A percentile compares a stretch with the other conserved stretches of the same genome.
These are phyloP conservation scores for Magnusiomyces magnusii DNA, from an alignment of 1,139 yeast species.

Conservation along the genomic window DNA sequence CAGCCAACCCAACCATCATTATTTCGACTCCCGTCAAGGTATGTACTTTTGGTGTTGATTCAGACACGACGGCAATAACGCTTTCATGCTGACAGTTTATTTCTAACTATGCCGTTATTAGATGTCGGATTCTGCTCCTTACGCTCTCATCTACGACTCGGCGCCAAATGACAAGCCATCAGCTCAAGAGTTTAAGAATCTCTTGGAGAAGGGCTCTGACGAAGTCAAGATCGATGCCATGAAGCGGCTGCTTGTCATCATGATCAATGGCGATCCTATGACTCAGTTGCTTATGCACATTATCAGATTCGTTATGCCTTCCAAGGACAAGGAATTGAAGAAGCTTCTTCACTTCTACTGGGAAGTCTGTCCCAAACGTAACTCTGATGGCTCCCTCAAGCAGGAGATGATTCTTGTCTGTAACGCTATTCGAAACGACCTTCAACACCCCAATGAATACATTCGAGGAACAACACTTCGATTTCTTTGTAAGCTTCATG, in stretches of 20 bases:
- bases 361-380: conserved; percentile 96
- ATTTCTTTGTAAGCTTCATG: conserved; percentile 82
- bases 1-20: background rate
- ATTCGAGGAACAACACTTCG: conserved; percentile 93
- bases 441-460: conserved; percentile 97
- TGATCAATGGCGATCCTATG: conserved; percentile 90
- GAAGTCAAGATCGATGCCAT: conserved; percentile 82
- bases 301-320: conserved; percentile 95
- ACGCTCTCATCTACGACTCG: conserved; percentile 33
- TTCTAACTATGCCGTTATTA: background rate
- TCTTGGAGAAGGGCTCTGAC: conserved; percentile 85
- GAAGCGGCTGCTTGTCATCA: conserved; percentile 77
- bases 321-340: conserved; percentile 82
- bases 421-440: conserved; percentile 94
- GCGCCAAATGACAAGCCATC: conserved; percentile 55
- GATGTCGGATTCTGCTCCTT: conserved; percentile 33
- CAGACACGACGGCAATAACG: no score
- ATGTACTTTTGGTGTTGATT: no score
- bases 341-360: conserved; percentile 91
- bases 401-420: conserved; percentile 99
- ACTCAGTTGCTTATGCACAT: conserved; percentile 97
- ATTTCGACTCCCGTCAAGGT: background rate
- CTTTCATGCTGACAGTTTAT: no score
- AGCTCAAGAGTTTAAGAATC: conserved; percentile 64
- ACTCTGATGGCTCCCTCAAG: conserved; percentile 80